Base-by-base conservation (phyloP, 768 basidiomycete species). In the Leccinum variicolor region DNA sequence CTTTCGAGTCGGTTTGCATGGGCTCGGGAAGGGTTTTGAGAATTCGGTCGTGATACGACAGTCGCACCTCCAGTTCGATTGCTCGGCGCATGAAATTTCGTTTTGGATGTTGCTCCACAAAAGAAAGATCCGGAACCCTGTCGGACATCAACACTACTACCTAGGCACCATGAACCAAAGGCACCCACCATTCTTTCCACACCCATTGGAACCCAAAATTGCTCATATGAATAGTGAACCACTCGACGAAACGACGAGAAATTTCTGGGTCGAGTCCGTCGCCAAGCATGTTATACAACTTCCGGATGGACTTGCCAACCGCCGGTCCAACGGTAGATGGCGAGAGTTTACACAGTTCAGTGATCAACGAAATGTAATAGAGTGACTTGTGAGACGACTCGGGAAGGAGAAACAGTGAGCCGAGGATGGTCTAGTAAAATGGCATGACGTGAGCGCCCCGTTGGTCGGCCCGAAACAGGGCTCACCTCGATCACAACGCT, bases 151-250 rank as follows among this genome's bases (percentile, higher is more conserved):
- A 56, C 52, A 50, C 50, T 9, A 50, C 6, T 52, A 34, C 10
- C 15, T 47, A 55, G 13, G 28, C 9, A 55, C 4, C 14, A 33
- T 11, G 26, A 54, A 1, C 19, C 14, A 2, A 39, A 47, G 34
- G 25, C 15, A 6, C 86, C 47, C 52, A 94, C 96, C 97, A 99
- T 81, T 98, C 97, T 67, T 93, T 95, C 97, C 97, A 99, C 14
- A 97, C 93, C 97, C 97, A 98, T 66, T 89, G 86, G 75, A 98
- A 99, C 25, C 87, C 89, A 71, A 98, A 99, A 74, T 99, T 99
- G 63, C 92, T 95, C 86, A 99, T 89, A 66, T 99, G 97, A 2
- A 90, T 80, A 2, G 92, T 82, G 64, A 98, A 97, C 97, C 97
- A 99, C 59, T 98, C 94, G 0, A 91, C 86, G 57, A 94, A 90